Evolutionary conservation across 345 rosid species (phyloP).

Genomic region (Kernera saxatilis): DNA sequence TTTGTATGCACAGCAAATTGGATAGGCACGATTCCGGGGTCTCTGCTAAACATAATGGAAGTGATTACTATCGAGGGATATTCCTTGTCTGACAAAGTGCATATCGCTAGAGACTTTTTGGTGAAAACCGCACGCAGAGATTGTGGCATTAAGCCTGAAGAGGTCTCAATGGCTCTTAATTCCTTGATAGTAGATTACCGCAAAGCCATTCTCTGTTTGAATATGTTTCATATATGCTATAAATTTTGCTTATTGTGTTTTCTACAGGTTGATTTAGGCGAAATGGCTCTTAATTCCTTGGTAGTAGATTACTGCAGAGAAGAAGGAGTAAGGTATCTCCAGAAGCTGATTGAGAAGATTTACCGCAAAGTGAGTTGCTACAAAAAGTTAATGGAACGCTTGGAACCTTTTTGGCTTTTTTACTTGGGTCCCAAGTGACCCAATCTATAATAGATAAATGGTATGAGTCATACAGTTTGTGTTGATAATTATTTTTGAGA

Average conservation of each 20-base stretch:
- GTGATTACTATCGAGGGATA: background rate
- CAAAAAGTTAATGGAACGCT: too few relatives aligned
- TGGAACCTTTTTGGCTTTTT: too few relatives aligned
- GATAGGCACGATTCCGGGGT: background rate
- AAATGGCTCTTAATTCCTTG: background rate
- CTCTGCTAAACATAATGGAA: background rate
- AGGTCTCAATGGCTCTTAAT: too few relatives aligned
- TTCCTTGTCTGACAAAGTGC: background rate
- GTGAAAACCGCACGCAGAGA: background rate
- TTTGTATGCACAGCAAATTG: background rate
- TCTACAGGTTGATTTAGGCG: background rate
- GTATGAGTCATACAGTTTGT: too few relatives aligned
- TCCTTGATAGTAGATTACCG: too few relatives aligned
- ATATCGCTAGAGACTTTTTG: background rate
- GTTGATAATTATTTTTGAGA: too few relatives aligned
- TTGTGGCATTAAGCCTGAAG: background rate
- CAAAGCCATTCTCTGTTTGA: background rate
- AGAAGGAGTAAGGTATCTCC: background rate
- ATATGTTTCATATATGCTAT: too few relatives aligned
- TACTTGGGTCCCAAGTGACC: too few relatives aligned
- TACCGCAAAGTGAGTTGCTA: background rate
- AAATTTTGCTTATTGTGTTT: background rate
- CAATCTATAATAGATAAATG: too few relatives aligned
- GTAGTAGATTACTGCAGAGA: slow-evolving; percentile 1
- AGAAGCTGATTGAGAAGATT: background rate